Evolutionary conservation across 2,329 filamentous ascomycete species (phyloP), one percentile per base, ranked within the genome.

Genomic region (Claviceps digitariae): DNA sequence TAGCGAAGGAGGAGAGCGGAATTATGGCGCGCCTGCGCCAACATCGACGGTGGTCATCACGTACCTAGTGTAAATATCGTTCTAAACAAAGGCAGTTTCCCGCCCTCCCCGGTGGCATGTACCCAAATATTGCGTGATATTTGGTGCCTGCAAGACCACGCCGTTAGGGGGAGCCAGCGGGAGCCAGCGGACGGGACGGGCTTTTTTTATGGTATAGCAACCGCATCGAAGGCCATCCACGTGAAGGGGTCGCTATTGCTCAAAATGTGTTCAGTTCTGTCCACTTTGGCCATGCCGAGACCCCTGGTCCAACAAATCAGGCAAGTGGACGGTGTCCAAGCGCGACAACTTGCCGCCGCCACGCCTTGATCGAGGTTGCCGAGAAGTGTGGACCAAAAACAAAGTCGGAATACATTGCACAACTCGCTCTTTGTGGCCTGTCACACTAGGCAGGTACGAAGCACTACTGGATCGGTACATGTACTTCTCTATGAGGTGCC

Each of bases 171-270:
- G 2, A 29, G 27, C 27, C 36, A n/a, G 36, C 6, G 20, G 40
- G 9, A 43, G 12, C 9, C 17, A 29, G 29, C 23, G 36, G 34
- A 17, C 20, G 31, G 21, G 31, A 52, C 15, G 15, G 47, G n/a
- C n/a, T n/a, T n/a, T 38, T 25, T 43, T 13, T 21, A 44, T 20
- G 47, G 43, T 29, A 48, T 41, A 38, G 31, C 52, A 51, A 51
- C 52, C 48, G 48, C 43, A 54, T 54, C 23, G 44, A 54, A 44
- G 27, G 23, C 21, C 15, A 34, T 51, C 29, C 52, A 54, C 50
- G 50, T 52, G 50, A 54, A 54, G 44, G 15, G 43, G 43, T 36
- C 21, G 25, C n/a, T 36, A 21, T 38, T 7, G 45, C 45, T 52
- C 23, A 20, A n/a, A 47, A 31, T 47, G 25, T 49, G 15, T 27